Base-by-base conservation (phyloP, 257 asterid species). In the Misopates orontium region DNA sequence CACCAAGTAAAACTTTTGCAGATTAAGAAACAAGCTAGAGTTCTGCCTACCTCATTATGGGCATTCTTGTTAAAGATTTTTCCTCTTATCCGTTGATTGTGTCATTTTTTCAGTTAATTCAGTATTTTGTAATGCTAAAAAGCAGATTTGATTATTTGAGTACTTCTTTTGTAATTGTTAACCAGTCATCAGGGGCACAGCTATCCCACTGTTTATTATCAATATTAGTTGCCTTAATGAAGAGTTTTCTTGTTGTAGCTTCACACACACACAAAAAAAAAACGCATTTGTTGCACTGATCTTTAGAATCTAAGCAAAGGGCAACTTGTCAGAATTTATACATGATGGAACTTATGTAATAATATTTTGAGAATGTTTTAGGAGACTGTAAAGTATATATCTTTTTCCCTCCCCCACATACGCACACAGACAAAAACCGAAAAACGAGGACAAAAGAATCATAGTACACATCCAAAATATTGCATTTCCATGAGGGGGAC, bases 1-100 rank as follows among this genome's bases (percentile, higher is more conserved):
- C 91, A 93, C 99, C 83, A 90, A 93, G 88, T 93, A 85, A 84
- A 75, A 64, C 18, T 60, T 56, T 39, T 71, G 44, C 51, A 2
- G 48, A 20, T 20, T n/a, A 50, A 19, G 53, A 57, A 44, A 60
- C 40, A 41, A 61, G 24, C 66, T 17, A 21, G 21, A 19, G 24
- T 63, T 66, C 65, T 56, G 70, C 5, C 22, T 19, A 22, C 32
- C 41, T 22, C 13, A 16, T 40, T 1, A 51, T 10, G 60, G 22
- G 13, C 62, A 57, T 63, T 73, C 57, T 58, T 70, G 28, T 56
- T 72, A 77, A n/a, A 59, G 48, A 17, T 54, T 48, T 64, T 59
- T 22, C 69, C 60, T 28, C 56, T 69, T 73, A 28, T 68, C 60
- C 53, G 75, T 68, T 76, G 65, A 64, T 64, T 66, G 70, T 32